Conservation (phyloP, 2,329 filamentous ascomycete species). For the Exserohilum turcica region DNA sequence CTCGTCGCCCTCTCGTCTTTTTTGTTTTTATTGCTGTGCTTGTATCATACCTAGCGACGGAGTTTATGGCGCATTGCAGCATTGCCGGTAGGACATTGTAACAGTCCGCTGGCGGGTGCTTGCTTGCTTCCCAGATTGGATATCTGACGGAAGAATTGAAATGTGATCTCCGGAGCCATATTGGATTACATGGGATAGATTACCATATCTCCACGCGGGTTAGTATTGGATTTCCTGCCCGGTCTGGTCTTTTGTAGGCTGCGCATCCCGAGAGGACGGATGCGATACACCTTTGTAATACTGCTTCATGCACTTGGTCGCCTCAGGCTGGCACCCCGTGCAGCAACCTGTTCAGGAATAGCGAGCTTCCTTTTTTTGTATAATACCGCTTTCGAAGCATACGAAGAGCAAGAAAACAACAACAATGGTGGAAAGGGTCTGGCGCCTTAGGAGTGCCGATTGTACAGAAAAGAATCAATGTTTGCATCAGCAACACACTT, state of each 20-base stretch:
- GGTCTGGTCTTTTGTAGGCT: conserved; percentile 12
- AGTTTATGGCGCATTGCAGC: conserved; percentile 30
- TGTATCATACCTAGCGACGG: conserved; percentile 44
- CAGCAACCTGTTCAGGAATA: not conserved
- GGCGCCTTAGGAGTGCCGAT: not conserved
- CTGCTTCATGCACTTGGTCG: conserved; percentile 18
- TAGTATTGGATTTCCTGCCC: conserved; percentile 12
- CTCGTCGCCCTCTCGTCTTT: conserved; percentile 10
- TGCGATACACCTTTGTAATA: conserved; percentile 31
- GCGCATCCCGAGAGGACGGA: conserved; percentile 7
- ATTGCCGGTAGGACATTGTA: conserved; percentile 4
- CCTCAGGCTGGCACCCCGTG: conserved; percentile 9
- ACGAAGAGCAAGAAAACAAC: not conserved
- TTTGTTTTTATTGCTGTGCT: conserved; percentile 17
- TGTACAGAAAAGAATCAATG: not conserved
- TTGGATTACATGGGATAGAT: conserved; percentile 28
- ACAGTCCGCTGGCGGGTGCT: conserved; percentile 10
- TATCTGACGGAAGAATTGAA: conserved; percentile 28
- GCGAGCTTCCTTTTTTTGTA: conserved; percentile 18
- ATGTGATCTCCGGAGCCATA: conserved; percentile 26
- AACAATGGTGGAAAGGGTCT: not conserved
- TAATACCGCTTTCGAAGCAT: conserved; percentile 6
- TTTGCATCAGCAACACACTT: not conserved
- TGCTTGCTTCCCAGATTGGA: conserved; percentile 22
- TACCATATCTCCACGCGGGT: conserved; percentile 4